phyloP scores from a whole-genome alignment of 306 rosid species.

The Cucurbita maxima region DNA sequence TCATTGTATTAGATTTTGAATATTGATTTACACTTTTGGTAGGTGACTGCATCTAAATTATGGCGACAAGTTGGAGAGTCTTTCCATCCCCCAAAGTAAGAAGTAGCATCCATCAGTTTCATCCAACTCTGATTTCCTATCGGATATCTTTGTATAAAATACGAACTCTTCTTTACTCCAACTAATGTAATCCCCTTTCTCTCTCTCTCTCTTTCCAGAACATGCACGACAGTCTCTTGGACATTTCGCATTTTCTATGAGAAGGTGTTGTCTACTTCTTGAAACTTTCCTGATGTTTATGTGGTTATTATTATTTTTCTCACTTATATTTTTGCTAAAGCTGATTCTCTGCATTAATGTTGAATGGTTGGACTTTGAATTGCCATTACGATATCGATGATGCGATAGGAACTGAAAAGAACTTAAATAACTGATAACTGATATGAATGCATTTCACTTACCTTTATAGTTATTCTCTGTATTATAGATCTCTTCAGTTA shows the following conservation, averaged over 20 bases:
- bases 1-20: neutral
- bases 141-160: neutral
- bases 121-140: slow-evolving; percentile 6
- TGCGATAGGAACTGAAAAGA: neutral
- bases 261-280: slow-evolving; percentile 36
- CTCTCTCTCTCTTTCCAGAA: slow-evolving; percentile 33
- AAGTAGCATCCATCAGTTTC: neutral
- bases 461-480: neutral
- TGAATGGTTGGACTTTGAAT: neutral
- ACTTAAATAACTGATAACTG: neutral
- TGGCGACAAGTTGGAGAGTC: slow-evolving; percentile 97
- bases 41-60: slow-evolving; percentile 70
- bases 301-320: neutral
- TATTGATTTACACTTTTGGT: neutral
- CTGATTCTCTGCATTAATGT: neutral
- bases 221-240: slow-evolving; percentile 89
- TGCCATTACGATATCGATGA: neutral
- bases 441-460: neutral
- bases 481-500: neutral
- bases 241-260: slow-evolving; percentile 77
- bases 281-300: neutral
- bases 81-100: slow-evolving; percentile 86
- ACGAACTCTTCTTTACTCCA: neutral
- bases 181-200: slow-evolving; percentile 3
- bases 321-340: neutral